Conservation (phyloP, 176 grass and related monocot genomes). For the Eragrostis curvula region DNA sequence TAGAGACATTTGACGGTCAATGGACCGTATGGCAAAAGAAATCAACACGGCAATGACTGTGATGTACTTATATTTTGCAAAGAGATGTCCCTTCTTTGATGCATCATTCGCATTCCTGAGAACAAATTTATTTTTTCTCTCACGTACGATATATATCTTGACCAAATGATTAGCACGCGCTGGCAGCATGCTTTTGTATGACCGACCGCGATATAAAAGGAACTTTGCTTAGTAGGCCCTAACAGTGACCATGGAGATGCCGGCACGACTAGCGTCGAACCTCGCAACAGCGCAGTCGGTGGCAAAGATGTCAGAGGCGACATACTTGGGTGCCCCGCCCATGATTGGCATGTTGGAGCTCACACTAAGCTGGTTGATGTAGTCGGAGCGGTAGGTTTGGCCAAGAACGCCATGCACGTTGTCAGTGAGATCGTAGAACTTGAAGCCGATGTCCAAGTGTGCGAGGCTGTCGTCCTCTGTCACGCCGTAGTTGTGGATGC, state of each 20-base stretch:
- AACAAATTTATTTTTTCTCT: too few species aligned
- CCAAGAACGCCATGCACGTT: conserved; percentile 55
- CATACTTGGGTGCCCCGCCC: conserved; percentile 24
- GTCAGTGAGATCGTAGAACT: conserved; percentile 42
- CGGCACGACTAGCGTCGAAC: conserved; percentile 21
- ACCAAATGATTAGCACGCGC: too few species aligned
- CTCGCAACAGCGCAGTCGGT: conserved; percentile 44
- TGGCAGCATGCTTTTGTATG: too few species aligned
- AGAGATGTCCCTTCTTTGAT: too few species aligned
- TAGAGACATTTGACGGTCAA: too few species aligned
- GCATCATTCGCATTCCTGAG: too few species aligned
- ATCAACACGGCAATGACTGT: too few species aligned
- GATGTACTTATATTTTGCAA: too few species aligned
- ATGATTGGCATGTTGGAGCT: conserved; percentile 54
- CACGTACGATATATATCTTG: too few species aligned
- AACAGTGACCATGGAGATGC: background rate
- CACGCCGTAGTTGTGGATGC: conserved; percentile 51
- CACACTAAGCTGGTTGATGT: conserved; percentile 52
- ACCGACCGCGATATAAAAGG: too few species aligned
- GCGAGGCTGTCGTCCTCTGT: conserved; percentile 40
- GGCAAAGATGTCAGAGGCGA: conserved; percentile 44
- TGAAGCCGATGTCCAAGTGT: conserved; percentile 50
- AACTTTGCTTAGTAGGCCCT: background rate
- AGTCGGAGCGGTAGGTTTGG: conserved; percentile 51
- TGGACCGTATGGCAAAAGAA: too few species aligned